These are phyloP conservation scores for Termitomyces sp. DNA, from an alignment of 768 basidiomycete genomes.

Conservation along the genomic window DNA sequence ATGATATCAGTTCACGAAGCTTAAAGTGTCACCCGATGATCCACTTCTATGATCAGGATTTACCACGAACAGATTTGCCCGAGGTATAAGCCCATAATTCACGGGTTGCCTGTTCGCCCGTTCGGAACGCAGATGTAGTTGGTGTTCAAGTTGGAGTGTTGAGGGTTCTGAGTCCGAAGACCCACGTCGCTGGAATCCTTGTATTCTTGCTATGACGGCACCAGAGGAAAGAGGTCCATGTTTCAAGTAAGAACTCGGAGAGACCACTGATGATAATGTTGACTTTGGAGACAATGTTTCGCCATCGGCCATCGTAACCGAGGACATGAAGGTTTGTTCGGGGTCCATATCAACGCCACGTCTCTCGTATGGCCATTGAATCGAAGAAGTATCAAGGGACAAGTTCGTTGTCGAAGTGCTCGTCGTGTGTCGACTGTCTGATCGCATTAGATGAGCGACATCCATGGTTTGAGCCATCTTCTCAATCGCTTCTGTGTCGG, in stretches of 20 bases:
- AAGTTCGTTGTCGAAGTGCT: slow-evolving; percentile 25
- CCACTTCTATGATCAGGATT: slow-evolving; percentile 54
- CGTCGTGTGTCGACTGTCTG: slow-evolving; percentile 26
- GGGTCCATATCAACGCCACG: slow-evolving; percentile 12
- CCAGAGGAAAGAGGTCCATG: slow-evolving; percentile 16
- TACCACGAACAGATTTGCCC: slow-evolving; percentile 64
- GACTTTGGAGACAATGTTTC: slow-evolving; percentile 3
- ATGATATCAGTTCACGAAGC: slow-evolving; percentile 10
- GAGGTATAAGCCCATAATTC: slow-evolving; percentile 65
- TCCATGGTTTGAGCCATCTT: slow-evolving; percentile 64
- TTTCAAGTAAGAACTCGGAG: slow-evolving; percentile 11
- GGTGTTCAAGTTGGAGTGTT: slow-evolving; percentile 31
- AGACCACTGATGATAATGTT: not conserved
- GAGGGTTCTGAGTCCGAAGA: slow-evolving; percentile 42
- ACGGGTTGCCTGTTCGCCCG: slow-evolving; percentile 29
- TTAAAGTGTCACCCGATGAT: slow-evolving; percentile 13
- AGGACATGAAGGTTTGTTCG: slow-evolving; percentile 26
- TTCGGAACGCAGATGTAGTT: slow-evolving; percentile 38
- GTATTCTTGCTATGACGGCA: slow-evolving; percentile 49
- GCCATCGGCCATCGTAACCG: slow-evolving; percentile 24
- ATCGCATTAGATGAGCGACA: slow-evolving; percentile 52
- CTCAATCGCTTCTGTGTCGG: slow-evolving; percentile 68
- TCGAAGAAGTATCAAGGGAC: slow-evolving; percentile 23
- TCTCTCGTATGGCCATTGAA: slow-evolving; percentile 5
- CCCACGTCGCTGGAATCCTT: slow-evolving; percentile 54